Evolutionary conservation across 768 basidiomycete species (phyloP), one percentile per base, ranked within the genome.

Genomic region (Ramaria sp.): DNA sequence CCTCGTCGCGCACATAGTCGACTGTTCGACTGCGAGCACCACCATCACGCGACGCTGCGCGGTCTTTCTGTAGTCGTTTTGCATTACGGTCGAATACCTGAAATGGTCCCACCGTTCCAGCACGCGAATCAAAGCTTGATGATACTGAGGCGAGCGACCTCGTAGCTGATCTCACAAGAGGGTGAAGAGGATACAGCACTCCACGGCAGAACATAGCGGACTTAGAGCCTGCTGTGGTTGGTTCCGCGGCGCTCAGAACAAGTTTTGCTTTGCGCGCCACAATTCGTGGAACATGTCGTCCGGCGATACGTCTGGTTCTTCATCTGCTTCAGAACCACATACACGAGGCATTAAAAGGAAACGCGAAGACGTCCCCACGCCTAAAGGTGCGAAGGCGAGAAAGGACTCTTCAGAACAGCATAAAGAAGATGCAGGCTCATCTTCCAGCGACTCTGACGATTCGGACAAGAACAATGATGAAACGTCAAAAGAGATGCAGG

Each of bases 1-100:
- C 83, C 67, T 95, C 95, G 56, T 91, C 80, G 42, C 91, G 80
- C 30, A 99, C 73, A 70, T 97, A 97, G 74, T 99, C 95, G 5
- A 93, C 91, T 0, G 82, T 80, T 63, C 81, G 76, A 63, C 88
- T 92, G 31, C 75, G 73, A 22, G 70, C 68, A 19, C 86, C 84
- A 47, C 71, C 75, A 55, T 83, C 74, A 58, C 75, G 71, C 52
- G 68, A 62, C 4, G 82, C 88, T 0, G 91, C 85, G 12, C 82
- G 72, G 66, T 97, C 84, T 63, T 79, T 83, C 70, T 98, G 94
- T 7, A 80, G 64, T 41, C 71, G 75, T 69, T 98, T 98, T 7
- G 74, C 82, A 46, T 75, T 69, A 37, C 93, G 82, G 69, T 98
- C 93, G 64, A 98, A 98, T 7, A 97, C 83, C 66, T 84, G 76